Evolutionary conservation across 495 filamentous ascomycete genomes (phyloP).

Genomic region (Aspergillus olivimuriae): DNA sequence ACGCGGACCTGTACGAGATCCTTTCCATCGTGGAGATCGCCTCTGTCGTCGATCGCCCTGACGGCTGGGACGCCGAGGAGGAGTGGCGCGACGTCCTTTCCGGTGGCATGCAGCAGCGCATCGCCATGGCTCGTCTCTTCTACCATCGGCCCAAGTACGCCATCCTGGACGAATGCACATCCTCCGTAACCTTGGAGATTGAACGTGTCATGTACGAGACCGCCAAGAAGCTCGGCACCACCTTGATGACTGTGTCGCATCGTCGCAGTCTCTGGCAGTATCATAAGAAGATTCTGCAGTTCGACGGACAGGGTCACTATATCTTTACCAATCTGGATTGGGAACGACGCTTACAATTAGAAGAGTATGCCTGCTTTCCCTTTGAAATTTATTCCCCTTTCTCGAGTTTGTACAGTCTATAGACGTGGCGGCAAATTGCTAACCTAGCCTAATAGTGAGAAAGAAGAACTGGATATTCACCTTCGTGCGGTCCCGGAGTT

Average conservation of each 20-base stretch:
- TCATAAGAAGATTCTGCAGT: slow-evolving; percentile 87
- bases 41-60: slow-evolving; percentile 71
- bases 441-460: slow-evolving; percentile 72
- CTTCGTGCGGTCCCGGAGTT: slow-evolving; percentile 81
- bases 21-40: slow-evolving; percentile 76
- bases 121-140: slow-evolving; percentile 94
- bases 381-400: not conserved
- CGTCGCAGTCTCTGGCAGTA: slow-evolving; percentile 92
- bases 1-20: slow-evolving; percentile 71
- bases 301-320: slow-evolving; percentile 88
- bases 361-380: slow-evolving; percentile 57
- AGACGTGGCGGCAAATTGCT: not conserved
- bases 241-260: slow-evolving; percentile 93
- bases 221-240: slow-evolving; percentile 84
- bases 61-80: slow-evolving; percentile 89
- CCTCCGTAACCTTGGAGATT: slow-evolving; percentile 83
- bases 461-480: slow-evolving; percentile 84
- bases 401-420: not conserved
- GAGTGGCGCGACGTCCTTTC: slow-evolving; percentile 94
- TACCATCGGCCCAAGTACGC: slow-evolving; percentile 87
- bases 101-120: slow-evolving; percentile 89
- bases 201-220: slow-evolving; percentile 96
- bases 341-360: slow-evolving; percentile 73
- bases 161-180: slow-evolving; percentile 96
- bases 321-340: slow-evolving; percentile 90